Evolutionary conservation across 2,329 filamentous ascomycete genomes (phyloP).

Genomic region (Ceratocystis diversiconidia): DNA sequence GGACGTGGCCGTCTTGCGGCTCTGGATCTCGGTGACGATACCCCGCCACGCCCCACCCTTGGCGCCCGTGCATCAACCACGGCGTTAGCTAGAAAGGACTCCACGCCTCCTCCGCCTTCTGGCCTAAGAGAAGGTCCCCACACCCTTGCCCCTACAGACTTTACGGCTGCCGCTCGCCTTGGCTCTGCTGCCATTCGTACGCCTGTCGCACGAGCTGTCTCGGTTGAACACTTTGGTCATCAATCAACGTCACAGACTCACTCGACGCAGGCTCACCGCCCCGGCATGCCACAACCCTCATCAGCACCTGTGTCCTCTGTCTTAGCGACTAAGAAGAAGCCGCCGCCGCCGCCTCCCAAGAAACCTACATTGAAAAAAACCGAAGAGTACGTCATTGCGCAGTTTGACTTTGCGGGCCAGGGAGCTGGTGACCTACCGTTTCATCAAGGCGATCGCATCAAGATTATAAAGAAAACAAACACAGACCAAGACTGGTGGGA

Average conservation of each 20-base stretch:
- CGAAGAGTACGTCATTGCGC: slow-evolving; percentile 50
- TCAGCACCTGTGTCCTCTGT: slow-evolving; percentile 6
- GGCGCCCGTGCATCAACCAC: slow-evolving; percentile 11
- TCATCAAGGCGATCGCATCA: slow-evolving; percentile 62
- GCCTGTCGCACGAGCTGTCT: slow-evolving; percentile 8
- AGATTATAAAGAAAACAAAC: slow-evolving; percentile 61
- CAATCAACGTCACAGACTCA: slow-evolving; percentile 13
- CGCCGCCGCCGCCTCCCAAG: slow-evolving; percentile 39
- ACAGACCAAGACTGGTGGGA: slow-evolving; percentile 83
- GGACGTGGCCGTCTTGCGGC: slow-evolving; percentile 46
- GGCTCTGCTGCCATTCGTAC: slow-evolving; percentile 2
- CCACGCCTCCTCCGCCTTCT: neutral
- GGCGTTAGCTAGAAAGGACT: neutral
- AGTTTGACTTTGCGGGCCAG: slow-evolving; percentile 63
- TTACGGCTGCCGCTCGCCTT: slow-evolving; percentile 14
- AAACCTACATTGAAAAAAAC: slow-evolving; percentile 49
- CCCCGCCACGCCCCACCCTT: neutral
- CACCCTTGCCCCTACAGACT: slow-evolving; percentile 17
- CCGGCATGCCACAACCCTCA: slow-evolving; percentile 6
- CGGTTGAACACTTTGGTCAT: slow-evolving; percentile 16
- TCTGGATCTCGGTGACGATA: slow-evolving; percentile 12
- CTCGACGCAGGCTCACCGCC: neutral
- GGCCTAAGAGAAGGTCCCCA: slow-evolving; percentile 8
- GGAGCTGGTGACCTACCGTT: slow-evolving; percentile 58
- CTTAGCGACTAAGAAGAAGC: slow-evolving; percentile 11